Conservation (phyloP, 2,329 filamentous ascomycete genomes). For the Polytolypa hystricis region DNA sequence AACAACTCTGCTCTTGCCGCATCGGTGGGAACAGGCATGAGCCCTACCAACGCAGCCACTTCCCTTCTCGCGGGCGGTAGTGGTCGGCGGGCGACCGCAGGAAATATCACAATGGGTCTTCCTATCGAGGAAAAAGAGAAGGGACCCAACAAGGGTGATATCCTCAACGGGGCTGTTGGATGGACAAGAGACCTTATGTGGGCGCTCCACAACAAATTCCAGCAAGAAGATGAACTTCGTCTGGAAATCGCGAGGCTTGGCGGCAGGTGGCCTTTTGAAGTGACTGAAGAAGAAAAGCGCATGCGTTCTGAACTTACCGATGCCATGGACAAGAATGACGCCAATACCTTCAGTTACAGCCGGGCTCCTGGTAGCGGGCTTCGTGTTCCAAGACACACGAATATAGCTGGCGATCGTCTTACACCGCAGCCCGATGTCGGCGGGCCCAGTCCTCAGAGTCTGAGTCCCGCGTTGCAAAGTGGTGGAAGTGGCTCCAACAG, state of each 20-base stretch:
- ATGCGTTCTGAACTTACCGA: constrained; percentile 92
- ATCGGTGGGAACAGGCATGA: constrained; percentile 59
- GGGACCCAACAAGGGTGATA: constrained; percentile 96
- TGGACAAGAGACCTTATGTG: constrained; percentile 98
- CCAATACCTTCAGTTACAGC: constrained; percentile 69
- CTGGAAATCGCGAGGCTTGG: constrained; percentile 63
- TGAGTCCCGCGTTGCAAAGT: constrained; percentile 60
- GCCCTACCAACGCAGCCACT: constrained; percentile 52
- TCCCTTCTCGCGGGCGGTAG: constrained; percentile 78
- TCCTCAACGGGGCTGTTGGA: constrained; percentile 89
- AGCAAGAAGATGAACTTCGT: constrained; percentile 78
- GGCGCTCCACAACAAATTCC: constrained; percentile 80
- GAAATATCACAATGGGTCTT: constrained; percentile 83
- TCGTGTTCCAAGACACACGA: constrained; percentile 85
- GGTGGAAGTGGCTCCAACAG: constrained; percentile 54
- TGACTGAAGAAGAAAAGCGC: constrained; percentile 82
- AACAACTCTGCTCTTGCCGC: constrained; percentile 86
- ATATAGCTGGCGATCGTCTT: constrained; percentile 71
- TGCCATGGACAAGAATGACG: constrained; percentile 70
- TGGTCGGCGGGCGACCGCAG: constrained; percentile 65
- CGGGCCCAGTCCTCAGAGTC: constrained; percentile 47
- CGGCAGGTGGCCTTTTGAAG: constrained; percentile 65
- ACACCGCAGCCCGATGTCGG: constrained; percentile 30
- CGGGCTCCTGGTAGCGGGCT: constrained; percentile 73
- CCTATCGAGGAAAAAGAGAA: constrained; percentile 97